Percentiles rank a stretch among this genome's conserved stretches.
These are phyloP conservation scores for Teratosphaeria epicoccoides DNA, from an alignment of 2,329 filamentous ascomycete genomes.

Conservation along the genomic window DNA sequence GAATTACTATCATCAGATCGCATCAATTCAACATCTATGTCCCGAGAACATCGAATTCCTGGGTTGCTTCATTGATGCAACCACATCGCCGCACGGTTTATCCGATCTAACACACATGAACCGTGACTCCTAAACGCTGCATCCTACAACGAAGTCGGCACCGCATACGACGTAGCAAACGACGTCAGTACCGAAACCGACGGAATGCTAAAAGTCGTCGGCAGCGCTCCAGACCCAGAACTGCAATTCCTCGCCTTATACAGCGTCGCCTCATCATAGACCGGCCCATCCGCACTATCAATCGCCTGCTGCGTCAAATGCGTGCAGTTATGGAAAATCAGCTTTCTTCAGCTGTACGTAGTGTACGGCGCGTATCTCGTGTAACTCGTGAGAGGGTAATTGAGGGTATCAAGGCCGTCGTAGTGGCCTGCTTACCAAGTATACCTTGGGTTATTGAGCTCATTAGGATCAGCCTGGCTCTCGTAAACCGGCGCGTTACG, in stretches of 20 bases:
- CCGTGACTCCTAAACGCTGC: too few species aligned
- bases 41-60: too few species aligned
- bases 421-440: conserved; percentile 44
- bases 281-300: conserved; percentile 20
- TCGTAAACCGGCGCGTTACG: conserved; percentile 29
- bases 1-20: too few species aligned
- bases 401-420: conserved; percentile 34
- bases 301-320: conserved; percentile 32
- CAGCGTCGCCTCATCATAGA: conserved; percentile 25
- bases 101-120: too few species aligned
- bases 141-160: too few species aligned
- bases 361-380: conserved; percentile 21
- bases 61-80: too few species aligned
- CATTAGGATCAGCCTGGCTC: conserved; percentile 30
- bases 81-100: too few species aligned
- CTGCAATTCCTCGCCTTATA: conserved; percentile 8
- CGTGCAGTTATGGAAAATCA: conserved; percentile 33
- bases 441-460: conserved; percentile 37
- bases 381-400: conserved; percentile 16
- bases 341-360: conserved; percentile 29
- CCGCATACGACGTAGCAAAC: too few species aligned
- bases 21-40: too few species aligned
- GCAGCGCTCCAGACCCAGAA: background rate
- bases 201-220: too few species aligned
- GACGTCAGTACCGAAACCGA: too few species aligned